phyloP scores from a whole-genome alignment of 805 yeast species.

The Blastobotrys terrestris region DNA sequence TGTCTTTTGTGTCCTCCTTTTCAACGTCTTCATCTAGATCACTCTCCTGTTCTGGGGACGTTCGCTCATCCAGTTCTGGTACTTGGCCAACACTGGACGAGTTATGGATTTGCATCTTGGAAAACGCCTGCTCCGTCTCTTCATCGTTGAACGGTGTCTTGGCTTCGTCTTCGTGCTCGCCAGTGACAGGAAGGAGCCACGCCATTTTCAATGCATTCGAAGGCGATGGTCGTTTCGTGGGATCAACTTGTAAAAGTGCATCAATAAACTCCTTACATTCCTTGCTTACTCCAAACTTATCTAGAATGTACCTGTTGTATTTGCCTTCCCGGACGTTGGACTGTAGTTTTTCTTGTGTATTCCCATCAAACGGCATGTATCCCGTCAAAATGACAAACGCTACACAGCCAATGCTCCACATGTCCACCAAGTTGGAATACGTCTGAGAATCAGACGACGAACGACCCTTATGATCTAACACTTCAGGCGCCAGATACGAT shows the following conservation, averaged over 20 bases:
- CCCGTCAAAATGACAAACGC: slow-evolving; percentile 88
- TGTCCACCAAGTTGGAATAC: slow-evolving; percentile 86
- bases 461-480: slow-evolving; percentile 34
- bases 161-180: slow-evolving; percentile 22
- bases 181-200: slow-evolving; percentile 50
- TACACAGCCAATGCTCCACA: slow-evolving; percentile 96
- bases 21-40: slow-evolving; percentile 16
- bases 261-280: slow-evolving; percentile 70
- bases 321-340: slow-evolving; percentile 69
- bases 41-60: not conserved
- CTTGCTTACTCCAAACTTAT: slow-evolving; percentile 51
- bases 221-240: slow-evolving; percentile 66
- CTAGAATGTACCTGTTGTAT: slow-evolving; percentile 62
- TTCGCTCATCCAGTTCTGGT: not conserved
- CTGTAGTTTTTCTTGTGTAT: slow-evolving; percentile 81
- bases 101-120: not conserved
- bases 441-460: slow-evolving; percentile 20
- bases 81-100: not conserved
- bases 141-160: not conserved
- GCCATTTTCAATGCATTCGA: slow-evolving; percentile 68
- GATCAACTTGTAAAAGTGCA: slow-evolving; percentile 69
- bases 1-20: not conserved
- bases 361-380: slow-evolving; percentile 91
- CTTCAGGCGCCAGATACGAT: slow-evolving; percentile 97
- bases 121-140: not conserved